Conservation (phyloP, 2,329 filamentous ascomycete species). For the Aureobasidium sp. region DNA sequence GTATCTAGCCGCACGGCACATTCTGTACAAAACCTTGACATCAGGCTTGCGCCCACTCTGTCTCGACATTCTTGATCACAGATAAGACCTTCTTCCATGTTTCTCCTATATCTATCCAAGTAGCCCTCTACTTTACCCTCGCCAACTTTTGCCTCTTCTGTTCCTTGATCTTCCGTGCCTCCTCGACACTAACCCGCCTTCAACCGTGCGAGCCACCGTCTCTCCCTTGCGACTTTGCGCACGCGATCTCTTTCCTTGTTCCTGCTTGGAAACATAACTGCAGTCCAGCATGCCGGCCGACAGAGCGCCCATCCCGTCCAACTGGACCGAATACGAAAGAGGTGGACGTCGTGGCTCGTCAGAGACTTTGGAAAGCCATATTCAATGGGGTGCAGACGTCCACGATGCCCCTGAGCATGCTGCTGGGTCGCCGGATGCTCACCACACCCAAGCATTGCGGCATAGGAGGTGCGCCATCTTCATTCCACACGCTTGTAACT, state of each 20-base stretch:
- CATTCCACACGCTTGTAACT: too few species aligned
- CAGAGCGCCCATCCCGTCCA: slow-evolving; percentile 29
- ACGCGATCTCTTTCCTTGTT: background rate
- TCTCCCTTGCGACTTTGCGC: background rate
- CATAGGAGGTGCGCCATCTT: slow-evolving; percentile 21
- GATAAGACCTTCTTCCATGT: background rate
- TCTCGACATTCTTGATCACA: background rate
- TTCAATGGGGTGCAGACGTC: slow-evolving; percentile 11
- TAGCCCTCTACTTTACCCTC: background rate
- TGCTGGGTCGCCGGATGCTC: slow-evolving; percentile 9
- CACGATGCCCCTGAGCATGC: slow-evolving; percentile 11
- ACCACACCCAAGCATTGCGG: slow-evolving; percentile 17
- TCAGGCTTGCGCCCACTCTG: background rate
- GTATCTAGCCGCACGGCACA: slow-evolving; percentile 4
- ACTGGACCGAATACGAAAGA: slow-evolving; percentile 37
- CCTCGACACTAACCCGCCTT: background rate
- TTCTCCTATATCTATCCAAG: slow-evolving; percentile 2
- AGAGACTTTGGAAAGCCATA: slow-evolving; percentile 15
- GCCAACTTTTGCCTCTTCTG: background rate
- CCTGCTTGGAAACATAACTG: background rate
- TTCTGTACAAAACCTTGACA: slow-evolving; percentile 6
- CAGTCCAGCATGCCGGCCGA: background rate
- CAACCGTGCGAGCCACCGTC: background rate
- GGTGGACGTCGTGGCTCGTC: slow-evolving; percentile 33
- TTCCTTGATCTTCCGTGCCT: background rate